Base-by-base conservation (phyloP, 345 rosid genomes). In the Balakata baccata region DNA sequence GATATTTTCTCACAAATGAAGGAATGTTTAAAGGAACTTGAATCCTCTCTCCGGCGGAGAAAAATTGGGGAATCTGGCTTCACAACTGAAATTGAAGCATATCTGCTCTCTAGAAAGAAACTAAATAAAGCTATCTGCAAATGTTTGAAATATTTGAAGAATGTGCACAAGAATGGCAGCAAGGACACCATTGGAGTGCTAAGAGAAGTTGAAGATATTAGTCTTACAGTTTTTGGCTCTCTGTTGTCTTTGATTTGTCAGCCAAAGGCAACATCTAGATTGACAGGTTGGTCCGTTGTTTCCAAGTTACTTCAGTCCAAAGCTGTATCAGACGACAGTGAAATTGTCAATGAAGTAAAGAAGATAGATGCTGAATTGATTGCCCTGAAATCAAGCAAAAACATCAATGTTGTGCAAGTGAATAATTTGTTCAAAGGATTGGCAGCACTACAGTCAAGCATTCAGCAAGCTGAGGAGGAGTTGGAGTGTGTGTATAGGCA, bases 1-100 rank as follows among this genome's bases (percentile, higher is more conserved):
- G 74, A 61, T 60, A 52, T 47, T 60, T 59, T 59, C 29, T 71
- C 74, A n/a, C 66, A 50, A 34, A 61, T 47, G 61, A 71, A 61
- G 45, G 67, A 61, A 47, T 50, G 25, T 43, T 13, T 70, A 14
- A 46, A 70, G 43, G 54, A 70, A 25, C 57, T 71, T 16, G 66
- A 71, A 59, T 60, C 74, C 6, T 59, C 66, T 12, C 74, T 71
- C 9, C 52, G 66, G 1, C 39, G 66, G 23, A 71, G 74, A 45
- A 71, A 52, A 29, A 41, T 56, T 16, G 37, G 57, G 11, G 66
- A 71, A 59, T 43, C 74, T 71, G 34, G 54, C 66, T 11, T 66
- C 11, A 13, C 47, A 57, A 58, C n/a, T 38, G 70, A 73, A 5
- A 43, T 73, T 3, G 62, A 73, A 23, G 52, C 61, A 2, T 64